These are phyloP conservation scores for Petunia hybrid DNA, from an alignment of 305 asterid species.

Conservation along the genomic window DNA sequence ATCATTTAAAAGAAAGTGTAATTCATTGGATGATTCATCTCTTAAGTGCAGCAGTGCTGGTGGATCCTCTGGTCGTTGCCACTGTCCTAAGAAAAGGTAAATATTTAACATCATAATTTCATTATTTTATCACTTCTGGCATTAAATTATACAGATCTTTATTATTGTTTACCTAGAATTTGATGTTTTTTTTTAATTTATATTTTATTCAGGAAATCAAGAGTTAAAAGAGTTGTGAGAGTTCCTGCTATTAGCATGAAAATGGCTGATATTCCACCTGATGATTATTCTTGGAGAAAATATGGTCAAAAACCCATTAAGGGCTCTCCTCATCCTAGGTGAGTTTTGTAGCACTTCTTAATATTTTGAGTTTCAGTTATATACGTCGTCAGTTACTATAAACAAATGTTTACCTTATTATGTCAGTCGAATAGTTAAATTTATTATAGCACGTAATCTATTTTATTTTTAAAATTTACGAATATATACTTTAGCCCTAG, in stretches of 20 bases:
- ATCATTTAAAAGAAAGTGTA: conserved; percentile 81
- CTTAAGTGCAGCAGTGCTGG: conserved; percentile 56
- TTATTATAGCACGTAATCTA: too few species aligned
- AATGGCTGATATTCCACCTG: conserved; percentile 97
- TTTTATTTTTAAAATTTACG: too few species aligned
- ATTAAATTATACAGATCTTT: not conserved
- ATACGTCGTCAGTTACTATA: too few species aligned
- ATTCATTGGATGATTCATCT: conserved; percentile 62
- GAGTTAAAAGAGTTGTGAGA: conserved; percentile 69
- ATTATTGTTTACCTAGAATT: not conserved
- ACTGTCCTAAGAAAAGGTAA: conserved; percentile 92
- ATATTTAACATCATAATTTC: conserved; percentile 38
- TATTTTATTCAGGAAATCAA: conserved; percentile 67
- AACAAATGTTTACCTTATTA: too few species aligned
- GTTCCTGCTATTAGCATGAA: conserved; percentile 92
- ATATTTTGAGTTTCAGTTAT: not conserved
- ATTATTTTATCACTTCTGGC: not conserved
- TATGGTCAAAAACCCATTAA: conserved; percentile 97
- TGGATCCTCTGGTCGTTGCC: conserved; percentile 73
- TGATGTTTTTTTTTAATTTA: not conserved
- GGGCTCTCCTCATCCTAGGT: conserved; percentile 98
- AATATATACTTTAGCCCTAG: too few species aligned
- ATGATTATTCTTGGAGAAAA: conserved; percentile 95
- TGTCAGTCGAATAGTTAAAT: too few species aligned
- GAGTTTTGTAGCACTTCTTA: conserved; percentile 28